Evolutionary conservation across 2,329 filamentous ascomycete species (phyloP), one percentile per base, ranked within the genome.

Genomic region (Cryphonectria radicalis): DNA sequence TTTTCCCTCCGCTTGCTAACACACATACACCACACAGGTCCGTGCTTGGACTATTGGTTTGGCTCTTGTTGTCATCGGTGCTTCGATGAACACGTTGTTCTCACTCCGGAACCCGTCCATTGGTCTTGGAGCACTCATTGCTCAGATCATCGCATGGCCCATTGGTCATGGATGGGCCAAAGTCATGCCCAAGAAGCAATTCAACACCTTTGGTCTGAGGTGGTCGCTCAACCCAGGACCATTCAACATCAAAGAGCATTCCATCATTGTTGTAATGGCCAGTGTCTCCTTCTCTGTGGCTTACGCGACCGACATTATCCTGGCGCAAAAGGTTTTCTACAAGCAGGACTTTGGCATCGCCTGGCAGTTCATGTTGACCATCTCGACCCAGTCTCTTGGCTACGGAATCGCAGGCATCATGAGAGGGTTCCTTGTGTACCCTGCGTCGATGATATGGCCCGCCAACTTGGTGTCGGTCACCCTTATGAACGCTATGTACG

Each of bases 381-480:
- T 93, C 22, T 91, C 89, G 10, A 92, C 89, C 1, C 92, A 93
- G 78, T 91, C 90, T 70, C 81, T 92, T 14, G 91, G 90, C 0
- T 92, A 92, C 75, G 90, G 91, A 1, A 88, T 92, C 72, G 91
- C 90, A 0, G 91, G 90, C 2, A 87, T 92, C 77, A 87, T 92
- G 82, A 85, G 89, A 70, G 87, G 86, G 73, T 91, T 90, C 76
- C 78, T 92, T 22, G 86, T 89, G 14, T 89, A 90, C 74, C 89
- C 88, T 4, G 89, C 90, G 0, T 88, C 91, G 13, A 92, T 93
- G 90, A 92, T 93, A 71, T 93, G 91, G 91, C 92, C 92, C 0
- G 85, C 84, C 1, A 91, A 89, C 66, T 82, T 94, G 35, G 90
- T 91, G 67, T 87, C 88, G 6, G 87, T 91, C 10, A 88, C 90